Base-by-base conservation (phyloP, 306 rosid species). In the Citrullus amarus region DNA sequence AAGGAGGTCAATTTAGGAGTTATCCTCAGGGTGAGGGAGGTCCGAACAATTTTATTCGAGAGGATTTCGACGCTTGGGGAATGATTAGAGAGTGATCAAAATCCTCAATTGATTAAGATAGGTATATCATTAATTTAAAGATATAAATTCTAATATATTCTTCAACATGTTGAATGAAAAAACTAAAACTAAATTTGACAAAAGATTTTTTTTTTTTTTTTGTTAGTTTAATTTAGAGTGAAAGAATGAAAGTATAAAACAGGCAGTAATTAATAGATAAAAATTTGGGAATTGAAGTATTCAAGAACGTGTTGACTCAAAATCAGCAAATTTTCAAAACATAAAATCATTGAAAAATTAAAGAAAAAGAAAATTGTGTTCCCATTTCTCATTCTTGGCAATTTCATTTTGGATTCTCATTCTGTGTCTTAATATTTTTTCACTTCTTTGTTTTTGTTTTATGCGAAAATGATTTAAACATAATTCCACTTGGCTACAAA, bases 231-330 rank as follows among this genome's bases (percentile, higher is more conserved):
- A 16, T 5, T 5, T 16, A 53, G n/a, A 16, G 57, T 16, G 57
- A 53, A 53, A 53, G 6, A 38, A 38, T 8, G 51, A 39, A 66
- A 66, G 41, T 13, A 20, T 0, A 44, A 6, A 12, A 69, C 0
- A 69, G 2, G 18, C 11, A 44, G 8, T 8, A n/a, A 18, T 9
- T 36, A 25, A 38, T 2, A n/a, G 25, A 30, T 17, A 22, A 36
- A 36, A 66, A 67, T 38, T 25, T 9, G 9, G 20, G n/a, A 69
- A 20, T 69, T 69, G 75, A 69, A 69, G 36, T 6, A 69, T 69
- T 69, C 56, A 43, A 69, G 56, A 22, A 69, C 56, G 56, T 44
- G 75, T 69, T 20, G 75, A 69, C 75, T 69, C 53, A 69, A 69
- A 69, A 69, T 44, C 75, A 69, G 38, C 55, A n/a, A n/a, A 69